These are phyloP conservation scores for Pseudofabraea citricarpa DNA, from an alignment of 2,329 filamentous ascomycete species.

Conservation along the genomic window DNA sequence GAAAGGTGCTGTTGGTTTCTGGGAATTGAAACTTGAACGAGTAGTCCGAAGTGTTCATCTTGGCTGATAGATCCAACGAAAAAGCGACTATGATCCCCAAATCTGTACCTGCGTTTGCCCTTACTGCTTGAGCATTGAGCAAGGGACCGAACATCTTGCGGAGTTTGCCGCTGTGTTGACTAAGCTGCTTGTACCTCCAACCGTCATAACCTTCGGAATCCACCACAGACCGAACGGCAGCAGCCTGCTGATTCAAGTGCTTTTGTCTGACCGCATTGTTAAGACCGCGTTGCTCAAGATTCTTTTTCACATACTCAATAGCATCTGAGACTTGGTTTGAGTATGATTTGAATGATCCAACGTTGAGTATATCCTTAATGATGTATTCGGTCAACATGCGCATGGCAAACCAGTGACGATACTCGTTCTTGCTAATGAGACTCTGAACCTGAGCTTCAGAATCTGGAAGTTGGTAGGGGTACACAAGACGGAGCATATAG, in stretches of 20 bases:
- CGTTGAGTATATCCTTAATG: constrained; percentile 28
- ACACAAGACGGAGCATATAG: constrained; percentile 31
- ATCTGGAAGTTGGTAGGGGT: constrained; percentile 22
- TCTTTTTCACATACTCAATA: constrained; percentile 17
- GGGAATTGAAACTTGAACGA: constrained; percentile 45
- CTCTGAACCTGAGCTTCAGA: constrained; percentile 27
- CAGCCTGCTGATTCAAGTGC: constrained; percentile 31
- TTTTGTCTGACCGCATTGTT: constrained; percentile 22
- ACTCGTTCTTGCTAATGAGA: constrained; percentile 27
- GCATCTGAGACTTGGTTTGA: constrained; percentile 18
- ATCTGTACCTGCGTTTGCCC: constrained; percentile 35
- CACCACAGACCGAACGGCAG: constrained; percentile 33
- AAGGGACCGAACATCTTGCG: constrained; percentile 41
- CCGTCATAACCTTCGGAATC: constrained; percentile 26
- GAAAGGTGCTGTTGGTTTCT: constrained; percentile 45
- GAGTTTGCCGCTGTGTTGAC: constrained; percentile 21
- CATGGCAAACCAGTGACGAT: constrained; percentile 32
- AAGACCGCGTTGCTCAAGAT: constrained; percentile 22
- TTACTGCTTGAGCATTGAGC: constrained; percentile 30
- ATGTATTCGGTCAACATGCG: constrained; percentile 34
- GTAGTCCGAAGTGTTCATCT: constrained; percentile 37
- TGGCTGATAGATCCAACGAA: constrained; percentile 31
- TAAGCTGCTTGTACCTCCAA: constrained; percentile 16
- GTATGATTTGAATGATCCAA: constrained; percentile 30
- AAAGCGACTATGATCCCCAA: constrained; percentile 19